Evolutionary conservation across 164 flowering plant genomes (phyloP).

Genomic region (Cinnamomum micranthum): DNA sequence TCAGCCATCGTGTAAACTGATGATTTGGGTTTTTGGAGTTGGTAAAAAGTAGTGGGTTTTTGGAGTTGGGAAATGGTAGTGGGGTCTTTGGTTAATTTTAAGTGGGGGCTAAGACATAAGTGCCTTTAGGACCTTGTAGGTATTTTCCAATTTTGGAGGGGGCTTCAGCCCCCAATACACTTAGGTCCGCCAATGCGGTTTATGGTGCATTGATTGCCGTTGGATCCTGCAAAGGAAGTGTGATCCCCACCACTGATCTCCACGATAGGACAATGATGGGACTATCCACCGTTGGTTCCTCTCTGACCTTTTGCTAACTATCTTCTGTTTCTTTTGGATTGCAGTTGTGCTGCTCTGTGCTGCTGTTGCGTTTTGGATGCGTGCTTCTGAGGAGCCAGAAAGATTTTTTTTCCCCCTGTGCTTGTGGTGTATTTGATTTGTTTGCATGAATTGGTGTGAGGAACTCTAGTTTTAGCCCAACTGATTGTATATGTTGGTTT

Average conservation of each 20-base stretch:
- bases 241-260: neutral
- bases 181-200: too few species aligned
- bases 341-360: conserved; percentile 33
- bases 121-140: too few species aligned
- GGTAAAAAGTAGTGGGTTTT: too few species aligned
- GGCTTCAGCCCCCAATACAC: too few species aligned
- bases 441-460: neutral
- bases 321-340: neutral
- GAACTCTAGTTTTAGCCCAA: neutral
- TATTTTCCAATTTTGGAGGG: too few species aligned
- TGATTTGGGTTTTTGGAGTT: too few species aligned
- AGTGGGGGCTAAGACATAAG: too few species aligned
- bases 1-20: too few species aligned
- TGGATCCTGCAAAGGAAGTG: neutral
- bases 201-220: neutral
- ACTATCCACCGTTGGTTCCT: neutral
- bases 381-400: conserved; percentile 18
- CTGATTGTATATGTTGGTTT: neutral
- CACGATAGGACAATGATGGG: neutral
- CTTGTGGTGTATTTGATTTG: neutral
- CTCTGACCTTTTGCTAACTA: neutral
- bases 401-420: neutral
- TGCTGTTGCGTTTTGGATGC: conserved; percentile 31
- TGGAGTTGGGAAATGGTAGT: too few species aligned
- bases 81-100: too few species aligned